Conservation (phyloP, 805 yeast species). For the Candida jianshihensis region DNA sequence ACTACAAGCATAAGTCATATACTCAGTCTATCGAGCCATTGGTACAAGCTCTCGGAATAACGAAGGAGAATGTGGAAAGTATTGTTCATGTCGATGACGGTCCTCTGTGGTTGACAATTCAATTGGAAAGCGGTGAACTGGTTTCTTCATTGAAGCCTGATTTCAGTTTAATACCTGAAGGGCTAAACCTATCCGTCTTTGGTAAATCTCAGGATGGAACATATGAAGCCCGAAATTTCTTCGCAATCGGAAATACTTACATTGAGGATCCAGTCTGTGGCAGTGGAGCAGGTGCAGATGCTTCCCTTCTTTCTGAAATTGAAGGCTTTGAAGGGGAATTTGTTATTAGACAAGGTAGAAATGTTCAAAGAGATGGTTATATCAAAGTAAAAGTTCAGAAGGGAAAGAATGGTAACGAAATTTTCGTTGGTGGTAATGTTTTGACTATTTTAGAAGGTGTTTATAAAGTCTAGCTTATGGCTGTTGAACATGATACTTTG, state of each 20-base stretch:
- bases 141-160: slow-evolving; percentile 31
- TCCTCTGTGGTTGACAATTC: slow-evolving; percentile 37
- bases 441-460: slow-evolving; percentile 31
- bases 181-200: slow-evolving; percentile 33
- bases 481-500: too few species aligned
- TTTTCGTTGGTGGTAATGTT: slow-evolving; percentile 35
- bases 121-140: slow-evolving; percentile 25
- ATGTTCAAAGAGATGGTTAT: slow-evolving; percentile 32
- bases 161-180: slow-evolving; percentile 19
- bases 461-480: background rate
- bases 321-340: slow-evolving; percentile 17
- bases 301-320: slow-evolving; percentile 22
- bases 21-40: slow-evolving; percentile 10
- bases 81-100: slow-evolving; percentile 35
- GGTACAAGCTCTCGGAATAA: slow-evolving; percentile 7
- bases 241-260: slow-evolving; percentile 25
- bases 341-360: slow-evolving; percentile 32
- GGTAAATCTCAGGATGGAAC: slow-evolving; percentile 26
- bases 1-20: slow-evolving; percentile 10
- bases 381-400: slow-evolving; percentile 21
- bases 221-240: slow-evolving; percentile 40
- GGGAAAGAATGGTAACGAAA: slow-evolving; percentile 1
- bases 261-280: slow-evolving; percentile 54
- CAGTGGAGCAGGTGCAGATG: slow-evolving; percentile 35
- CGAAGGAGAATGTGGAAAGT: slow-evolving; percentile 3